Evolutionary conservation across 768 basidiomycete species (phyloP), one percentile per base, ranked within the genome.

Genomic region (Naganishia antarctica): DNA sequence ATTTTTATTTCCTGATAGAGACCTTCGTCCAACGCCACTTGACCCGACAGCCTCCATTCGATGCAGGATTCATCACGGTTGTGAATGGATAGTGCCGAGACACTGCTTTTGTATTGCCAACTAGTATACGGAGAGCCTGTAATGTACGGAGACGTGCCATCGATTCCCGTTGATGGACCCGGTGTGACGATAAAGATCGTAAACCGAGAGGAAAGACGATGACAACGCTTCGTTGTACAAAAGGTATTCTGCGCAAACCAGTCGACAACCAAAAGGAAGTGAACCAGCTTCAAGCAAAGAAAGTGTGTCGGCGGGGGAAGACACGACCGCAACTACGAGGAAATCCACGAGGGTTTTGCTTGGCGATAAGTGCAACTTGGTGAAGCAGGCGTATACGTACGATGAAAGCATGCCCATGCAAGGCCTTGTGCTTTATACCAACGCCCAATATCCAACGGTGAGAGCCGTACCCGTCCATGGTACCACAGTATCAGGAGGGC

Each of bases 301-400:
- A 57, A 57, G 53, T 57, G 53, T 57, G 53, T 57, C 53, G 53
- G 53, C 53, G 53, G 53, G 53, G 53, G 53, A 57, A 57, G 53
- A 37, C 53, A 57, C 53, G 53, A 57, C 53, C 53, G 53, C 53
- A 57, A 57, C 53, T 57, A 57, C 53, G 53, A 57, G 53, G 53
- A 57, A 57, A 57, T 57, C 53, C 53, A 57, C 53, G 53, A 57
- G 53, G 53, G 53, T 57, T 57, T 57, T 40, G 53, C 53, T 57
- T 57, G 53, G 53, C 53, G 37, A 57, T 57, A 57, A 57, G 53
- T 57, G 53, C 53, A 37, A 40, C 32, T 57, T 57, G 53, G 26
- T 57, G 37, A n/a, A 51, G 18, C 31, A 51, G 25, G 53, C 21
- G n/a, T 44, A 57, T 57, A 57, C 53, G 53, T 57, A 57, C 53